Conservation (phyloP, 2,329 filamentous ascomycete genomes). For the Emmonsia crescens region DNA sequence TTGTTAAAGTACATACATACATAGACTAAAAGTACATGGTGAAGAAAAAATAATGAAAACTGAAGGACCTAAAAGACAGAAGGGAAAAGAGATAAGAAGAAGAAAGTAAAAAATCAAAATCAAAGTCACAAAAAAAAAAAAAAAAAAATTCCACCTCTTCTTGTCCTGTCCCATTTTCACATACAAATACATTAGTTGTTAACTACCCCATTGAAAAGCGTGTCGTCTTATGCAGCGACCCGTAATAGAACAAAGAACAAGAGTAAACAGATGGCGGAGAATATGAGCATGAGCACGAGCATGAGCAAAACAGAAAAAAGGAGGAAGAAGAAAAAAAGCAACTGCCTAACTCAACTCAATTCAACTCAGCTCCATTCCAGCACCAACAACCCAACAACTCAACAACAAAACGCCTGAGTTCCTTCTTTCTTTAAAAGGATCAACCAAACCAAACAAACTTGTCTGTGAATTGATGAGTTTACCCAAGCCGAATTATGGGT, state of each 20-base stretch:
- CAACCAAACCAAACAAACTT: background rate
- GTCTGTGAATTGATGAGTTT: background rate
- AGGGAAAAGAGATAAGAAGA: constrained; percentile 4
- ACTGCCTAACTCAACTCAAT: background rate
- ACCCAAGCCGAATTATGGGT: background rate
- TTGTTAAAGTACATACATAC: too few species aligned
- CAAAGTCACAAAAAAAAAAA: background rate
- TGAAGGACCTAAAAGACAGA: too few species aligned
- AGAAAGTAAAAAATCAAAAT: background rate
- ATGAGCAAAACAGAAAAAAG: background rate
- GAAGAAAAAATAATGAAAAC: too few species aligned
- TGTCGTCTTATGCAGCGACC: background rate
- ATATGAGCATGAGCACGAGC: background rate
- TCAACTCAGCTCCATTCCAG: background rate
- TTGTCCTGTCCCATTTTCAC: background rate
- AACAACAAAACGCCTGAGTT: background rate
- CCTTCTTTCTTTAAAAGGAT: background rate
- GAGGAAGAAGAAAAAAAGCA: background rate
- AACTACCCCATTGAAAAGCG: background rate
- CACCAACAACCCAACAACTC: background rate
- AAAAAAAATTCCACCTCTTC: constrained; percentile 1
- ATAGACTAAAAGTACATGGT: too few species aligned
- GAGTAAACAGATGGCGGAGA: background rate
- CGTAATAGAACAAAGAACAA: background rate
- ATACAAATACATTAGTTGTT: background rate